Evolutionary conservation across 352 stramenopile genomes (phyloP), one percentile per base, ranked within the genome.

Genomic region (Phytophthora sojae): DNA sequence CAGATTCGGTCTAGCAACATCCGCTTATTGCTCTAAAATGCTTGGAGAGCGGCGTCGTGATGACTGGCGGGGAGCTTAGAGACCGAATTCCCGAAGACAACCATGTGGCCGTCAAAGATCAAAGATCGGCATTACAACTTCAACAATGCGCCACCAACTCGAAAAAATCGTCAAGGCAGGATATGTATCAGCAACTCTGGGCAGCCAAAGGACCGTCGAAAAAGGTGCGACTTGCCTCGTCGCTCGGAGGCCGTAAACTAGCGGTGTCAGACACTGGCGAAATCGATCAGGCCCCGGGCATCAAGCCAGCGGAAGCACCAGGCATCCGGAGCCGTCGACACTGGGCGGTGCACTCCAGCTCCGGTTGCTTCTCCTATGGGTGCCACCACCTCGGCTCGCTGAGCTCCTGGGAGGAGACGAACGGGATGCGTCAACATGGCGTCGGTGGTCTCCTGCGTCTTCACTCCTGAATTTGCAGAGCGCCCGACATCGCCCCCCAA

Each of bases 291-390:
- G 37, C 44, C 39, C 30, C 7, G 53, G 30, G 14, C 59, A 73
- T 65, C 58, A 67, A 77, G 72, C 68, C 72, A 77, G 73, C 45
- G 26, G 63, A 45, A 58, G 64, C 64, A n/a, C 73, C 73, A 80
- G 69, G 69, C 69, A 80, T 80, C 50, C 73, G 53, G 73, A 65
- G 47, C 56, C 51, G 47, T 71, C 62, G 60, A 66, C 51, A 67
- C 62, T 64, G 12, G 26, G 26, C 25, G n/a, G 25, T 47, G 39
- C 39, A 19, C 15, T 53, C 9, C 17, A 52, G n/a, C 45, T 52
- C 25, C 9, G 15, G 26, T 44, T 54, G 39, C 3, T 64, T 45
- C 39, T 55, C n/a, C 25, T 6, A 47, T 57, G 32, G 42, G 32
- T 39, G 50, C 47, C 51, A 64, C 42, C 15, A 47, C 35, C 25